A percentile compares a stretch with the other conserved stretches of the same genome.
These are phyloP conservation scores for Cytospora schulzeri DNA, from an alignment of 2,329 filamentous ascomycete species.

Conservation along the genomic window DNA sequence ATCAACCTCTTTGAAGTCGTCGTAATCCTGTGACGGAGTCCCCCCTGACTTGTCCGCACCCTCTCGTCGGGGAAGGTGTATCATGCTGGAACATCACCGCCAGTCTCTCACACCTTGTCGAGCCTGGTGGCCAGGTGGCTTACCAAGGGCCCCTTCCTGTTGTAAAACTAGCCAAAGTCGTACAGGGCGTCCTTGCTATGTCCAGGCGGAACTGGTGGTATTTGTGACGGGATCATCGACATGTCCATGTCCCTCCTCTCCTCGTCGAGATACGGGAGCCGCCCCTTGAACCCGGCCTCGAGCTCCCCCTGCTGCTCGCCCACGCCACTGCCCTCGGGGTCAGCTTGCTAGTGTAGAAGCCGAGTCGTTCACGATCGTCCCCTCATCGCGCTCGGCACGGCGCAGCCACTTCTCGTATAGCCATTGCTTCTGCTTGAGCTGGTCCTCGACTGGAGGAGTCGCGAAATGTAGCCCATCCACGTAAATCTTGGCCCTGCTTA, in stretches of 20 bases:
- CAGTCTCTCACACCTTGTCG: constrained; percentile 38
- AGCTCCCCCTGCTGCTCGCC: constrained; percentile 50
- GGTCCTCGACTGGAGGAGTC: constrained; percentile 36
- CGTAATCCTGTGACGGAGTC: constrained; percentile 26
- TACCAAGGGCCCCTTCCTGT: constrained; percentile 36
- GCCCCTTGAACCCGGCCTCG: constrained; percentile 50
- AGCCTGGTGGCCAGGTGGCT: constrained; percentile 37
- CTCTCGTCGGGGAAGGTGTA: constrained; percentile 22
- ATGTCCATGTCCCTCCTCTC: constrained; percentile 44
- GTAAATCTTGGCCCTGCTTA: constrained; percentile 44
- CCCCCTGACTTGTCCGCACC: constrained; percentile 27
- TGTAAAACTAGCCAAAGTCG: constrained; percentile 30
- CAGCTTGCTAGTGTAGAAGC: constrained; percentile 42
- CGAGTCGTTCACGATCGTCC: constrained; percentile 41
- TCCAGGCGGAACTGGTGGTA: constrained; percentile 17
- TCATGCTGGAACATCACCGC: constrained; percentile 7
- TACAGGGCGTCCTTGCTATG: constrained; percentile 20
- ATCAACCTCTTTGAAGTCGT: constrained; percentile 44
- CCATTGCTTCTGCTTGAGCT: constrained; percentile 37
- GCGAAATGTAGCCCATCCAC: constrained; percentile 42
- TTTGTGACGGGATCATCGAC: constrained; percentile 18
- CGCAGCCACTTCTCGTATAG: constrained; percentile 50
- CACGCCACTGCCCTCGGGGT: constrained; percentile 45
- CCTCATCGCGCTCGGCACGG: constrained; percentile 47
- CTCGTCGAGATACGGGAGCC: constrained; percentile 48